Conservation (phyloP, 139 green algal genomes). For the Volvox reticuliferus region DNA sequence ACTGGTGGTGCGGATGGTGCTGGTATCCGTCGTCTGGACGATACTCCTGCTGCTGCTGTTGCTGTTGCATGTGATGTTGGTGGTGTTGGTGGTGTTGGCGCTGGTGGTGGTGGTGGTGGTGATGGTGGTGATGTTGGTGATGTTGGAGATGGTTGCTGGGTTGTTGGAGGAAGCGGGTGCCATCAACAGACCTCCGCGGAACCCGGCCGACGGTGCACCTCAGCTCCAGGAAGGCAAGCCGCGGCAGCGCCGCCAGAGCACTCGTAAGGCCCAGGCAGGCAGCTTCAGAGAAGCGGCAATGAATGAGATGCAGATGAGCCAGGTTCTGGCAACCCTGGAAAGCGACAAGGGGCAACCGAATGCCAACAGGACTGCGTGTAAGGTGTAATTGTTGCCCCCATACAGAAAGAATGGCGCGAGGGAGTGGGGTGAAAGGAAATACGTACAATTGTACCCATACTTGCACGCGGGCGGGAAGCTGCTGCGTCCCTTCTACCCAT, state of each 20-base stretch:
- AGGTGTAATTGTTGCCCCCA: too few relatives aligned
- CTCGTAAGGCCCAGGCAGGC: background rate
- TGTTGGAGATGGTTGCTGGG: background rate
- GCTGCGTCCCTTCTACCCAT: too few relatives aligned
- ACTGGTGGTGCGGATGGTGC: background rate
- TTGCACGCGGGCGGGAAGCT: too few relatives aligned
- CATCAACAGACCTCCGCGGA: background rate
- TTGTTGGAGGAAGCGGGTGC: background rate
- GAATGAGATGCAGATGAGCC: background rate
- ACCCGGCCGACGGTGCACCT: background rate
- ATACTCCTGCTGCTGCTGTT: too few relatives aligned
- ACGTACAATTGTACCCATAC: too few relatives aligned
- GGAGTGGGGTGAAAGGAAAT: too few relatives aligned
- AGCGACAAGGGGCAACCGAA: too few relatives aligned
- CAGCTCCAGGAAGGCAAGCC: constrained; percentile 30
- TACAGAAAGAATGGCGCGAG: too few relatives aligned
- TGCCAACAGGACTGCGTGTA: too few relatives aligned
- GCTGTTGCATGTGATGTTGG: background rate
- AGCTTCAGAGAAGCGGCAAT: background rate
- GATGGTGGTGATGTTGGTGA: background rate
- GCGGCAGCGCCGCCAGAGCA: background rate
- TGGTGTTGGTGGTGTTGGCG: background rate
- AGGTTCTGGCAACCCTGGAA: background rate
- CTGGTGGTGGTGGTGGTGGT: background rate
- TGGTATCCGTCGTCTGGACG: too few relatives aligned